Base-by-base conservation (phyloP, 1,139 yeast genomes). In the Candida gigantensis region DNA sequence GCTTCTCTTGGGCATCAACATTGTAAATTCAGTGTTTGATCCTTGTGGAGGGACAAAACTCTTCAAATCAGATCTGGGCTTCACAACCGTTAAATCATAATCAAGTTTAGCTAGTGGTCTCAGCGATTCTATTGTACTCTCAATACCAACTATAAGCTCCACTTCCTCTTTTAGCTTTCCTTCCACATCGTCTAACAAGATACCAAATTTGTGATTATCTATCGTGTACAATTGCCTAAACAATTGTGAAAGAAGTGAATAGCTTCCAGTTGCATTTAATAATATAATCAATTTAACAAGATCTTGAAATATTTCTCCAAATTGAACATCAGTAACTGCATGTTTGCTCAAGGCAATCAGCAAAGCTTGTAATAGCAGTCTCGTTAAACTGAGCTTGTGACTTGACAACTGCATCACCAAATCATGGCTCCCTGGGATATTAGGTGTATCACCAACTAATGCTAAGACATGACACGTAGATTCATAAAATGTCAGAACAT, bases 391-490 rank as follows among this genome's bases (percentile, higher is more conserved):
- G 4, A 62, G 49, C 39, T 67, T 68, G 41, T 47, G 57, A 27
- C 61, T 54, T 9, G 65, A 65, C 10, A 68, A 50, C 42, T 67
- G 75, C 55, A 62, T 63, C 2, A 66, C 58, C 35, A 67, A 49
- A 12, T 53, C 58, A 30, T 63, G 64, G 24, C 49, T 56, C 24
- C 59, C 65, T 27, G 58, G 48, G 17, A 65, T 58, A 37, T 58
- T 58, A 7, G 66, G 57, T 9, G 64, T 51, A 34, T 65, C 60
- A 6, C 62, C 53, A 6, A 68, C 53, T 35, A 60, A 57, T 1
- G 61, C 52, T 21, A 70, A 47, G 14, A 69, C 40, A 20, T 46
- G 50, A 18, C 55, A 50, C 3, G 61, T 44, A 1, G 70, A 52
- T 13, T 53, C 55, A 44, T 60, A 68, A 17, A 68, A 49, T 2